Conservation (phyloP, 2,329 filamentous ascomycete genomes). For the Phialophora macrospora region DNA sequence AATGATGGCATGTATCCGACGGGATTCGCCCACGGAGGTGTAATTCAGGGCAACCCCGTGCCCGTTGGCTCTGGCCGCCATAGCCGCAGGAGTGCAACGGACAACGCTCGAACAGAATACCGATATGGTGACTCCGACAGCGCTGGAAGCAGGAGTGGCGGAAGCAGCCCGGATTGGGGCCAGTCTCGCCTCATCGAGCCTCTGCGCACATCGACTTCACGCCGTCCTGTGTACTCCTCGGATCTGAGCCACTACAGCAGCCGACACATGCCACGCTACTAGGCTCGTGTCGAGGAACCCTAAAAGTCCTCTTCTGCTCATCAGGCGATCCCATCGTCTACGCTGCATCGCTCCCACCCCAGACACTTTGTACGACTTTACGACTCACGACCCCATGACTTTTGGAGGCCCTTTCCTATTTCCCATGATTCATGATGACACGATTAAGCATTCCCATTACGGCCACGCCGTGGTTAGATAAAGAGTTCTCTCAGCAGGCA, state of each 20-base stretch:
- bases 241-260: constrained; percentile 20
- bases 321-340: neutral
- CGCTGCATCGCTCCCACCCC: constrained; percentile 1
- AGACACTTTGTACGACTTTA: constrained; percentile 23
- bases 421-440: constrained; percentile 26
- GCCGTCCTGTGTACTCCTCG: constrained; percentile 29
- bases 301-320: constrained; percentile 6
- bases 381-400: constrained; percentile 26
- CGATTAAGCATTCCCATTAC: constrained; percentile 22
- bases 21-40: constrained; percentile 59
- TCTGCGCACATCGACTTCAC: constrained; percentile 24
- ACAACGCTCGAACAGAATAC: constrained; percentile 59
- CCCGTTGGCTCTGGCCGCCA: constrained; percentile 66
- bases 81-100: constrained; percentile 50
- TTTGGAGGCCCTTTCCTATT: constrained; percentile 7
- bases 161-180: constrained; percentile 37
- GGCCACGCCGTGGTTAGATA: constrained; percentile 27
- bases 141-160: constrained; percentile 34
- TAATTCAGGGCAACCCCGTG: constrained; percentile 66
- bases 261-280: constrained; percentile 26
- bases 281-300: constrained; percentile 2
- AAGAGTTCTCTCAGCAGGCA: constrained; percentile 30
- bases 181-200: constrained; percentile 30
- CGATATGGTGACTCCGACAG: constrained; percentile 37
- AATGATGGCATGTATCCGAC: constrained; percentile 85